Base-by-base conservation (phyloP, 495 filamentous ascomycete species). In the Penicillium pulvis region DNA sequence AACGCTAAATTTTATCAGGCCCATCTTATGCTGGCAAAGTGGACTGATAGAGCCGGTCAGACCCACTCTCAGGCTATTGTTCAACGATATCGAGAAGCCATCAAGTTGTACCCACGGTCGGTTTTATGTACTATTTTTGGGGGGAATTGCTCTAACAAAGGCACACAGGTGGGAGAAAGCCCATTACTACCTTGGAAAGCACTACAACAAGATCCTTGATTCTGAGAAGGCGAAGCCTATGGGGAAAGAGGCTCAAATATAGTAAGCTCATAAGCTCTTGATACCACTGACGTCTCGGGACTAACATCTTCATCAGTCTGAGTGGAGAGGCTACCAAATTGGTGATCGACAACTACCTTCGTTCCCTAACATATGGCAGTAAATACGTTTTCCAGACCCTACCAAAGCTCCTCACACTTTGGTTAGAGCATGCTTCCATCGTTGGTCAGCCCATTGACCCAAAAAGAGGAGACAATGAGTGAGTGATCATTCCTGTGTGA, bases 381-480 rank as follows among this genome's bases (percentile, higher is more conserved):
- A 99, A 98, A 74, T 97, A 98, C 70, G 85, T 96, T 23, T 95
- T 93, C 62, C 91, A 97, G 65, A 96, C 92, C 0, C 76, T 99
- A 31, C 94, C 94, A 11, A 87, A 93, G 51, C 76, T 97, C 20
- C 68, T 99, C 24, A 98, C 95, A 0, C 79, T 99, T 16, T 99
- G 94, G 92, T 79, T 98, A 30, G 94, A 97, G 67, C 82, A 98
- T 55, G 93, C 91, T 5, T 85, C 86, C 7, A 85, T 89, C 47
- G 81, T 90, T 46, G 80, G 87, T 54, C 84, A 87, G 59, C 75
- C 83, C 23, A 75, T 89, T 35, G 89, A 91, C 60, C 80, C 85
- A 9, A 89, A 85, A 63, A 77, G 85, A 49, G 85, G 88, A 16
- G 82, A 84, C 42, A 77, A 79, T 16, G 81, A 83, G 76, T 79